phyloP scores from a whole-genome alignment of 2,329 filamentous ascomycete species.

The Trichoderma lentiforme region DNA sequence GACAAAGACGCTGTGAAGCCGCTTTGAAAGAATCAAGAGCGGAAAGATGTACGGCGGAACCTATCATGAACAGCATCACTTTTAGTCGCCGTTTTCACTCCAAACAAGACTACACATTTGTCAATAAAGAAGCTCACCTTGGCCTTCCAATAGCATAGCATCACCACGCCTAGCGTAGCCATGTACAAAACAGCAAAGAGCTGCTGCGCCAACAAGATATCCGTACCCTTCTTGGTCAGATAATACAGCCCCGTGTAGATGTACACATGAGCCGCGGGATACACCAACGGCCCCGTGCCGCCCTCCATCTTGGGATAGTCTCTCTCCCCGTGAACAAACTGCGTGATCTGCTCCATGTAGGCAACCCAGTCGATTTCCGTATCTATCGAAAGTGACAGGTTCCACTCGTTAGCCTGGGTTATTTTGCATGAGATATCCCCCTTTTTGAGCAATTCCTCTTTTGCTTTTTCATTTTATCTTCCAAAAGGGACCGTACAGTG shows the following conservation, averaged over 20 bases:
- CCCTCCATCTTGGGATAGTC: constrained; percentile 85
- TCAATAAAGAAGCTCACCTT: constrained; percentile 46
- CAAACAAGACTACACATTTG: no score
- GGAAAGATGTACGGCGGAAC: constrained; percentile 84
- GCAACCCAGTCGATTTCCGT: constrained; percentile 98
- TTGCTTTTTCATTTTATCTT: no score
- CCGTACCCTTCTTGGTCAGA: constrained; percentile 69
- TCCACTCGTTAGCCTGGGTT: neutral
- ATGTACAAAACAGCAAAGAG: constrained; percentile 82
- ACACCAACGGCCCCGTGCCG: constrained; percentile 88
- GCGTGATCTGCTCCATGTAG: constrained; percentile 89
- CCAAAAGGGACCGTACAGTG: neutral
- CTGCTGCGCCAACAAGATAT: constrained; percentile 79
- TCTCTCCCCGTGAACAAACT: constrained; percentile 78
- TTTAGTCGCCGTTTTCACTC: neutral
- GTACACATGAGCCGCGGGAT: constrained; percentile 91
- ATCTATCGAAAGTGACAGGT: constrained; percentile 46
- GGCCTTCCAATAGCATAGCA: constrained; percentile 75
- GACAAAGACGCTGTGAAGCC: constrained; percentile 89
- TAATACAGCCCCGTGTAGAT: constrained; percentile 78
- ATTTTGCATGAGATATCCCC: neutral
- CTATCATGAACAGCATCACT: constrained; percentile 37
- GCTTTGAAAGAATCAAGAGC: constrained; percentile 82
- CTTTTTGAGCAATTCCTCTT: neutral
- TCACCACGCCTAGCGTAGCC: constrained; percentile 68